These are phyloP conservation scores for Trichoderma asperellum DNA, from an alignment of 2,329 filamentous ascomycete genomes.

Conservation along the genomic window DNA sequence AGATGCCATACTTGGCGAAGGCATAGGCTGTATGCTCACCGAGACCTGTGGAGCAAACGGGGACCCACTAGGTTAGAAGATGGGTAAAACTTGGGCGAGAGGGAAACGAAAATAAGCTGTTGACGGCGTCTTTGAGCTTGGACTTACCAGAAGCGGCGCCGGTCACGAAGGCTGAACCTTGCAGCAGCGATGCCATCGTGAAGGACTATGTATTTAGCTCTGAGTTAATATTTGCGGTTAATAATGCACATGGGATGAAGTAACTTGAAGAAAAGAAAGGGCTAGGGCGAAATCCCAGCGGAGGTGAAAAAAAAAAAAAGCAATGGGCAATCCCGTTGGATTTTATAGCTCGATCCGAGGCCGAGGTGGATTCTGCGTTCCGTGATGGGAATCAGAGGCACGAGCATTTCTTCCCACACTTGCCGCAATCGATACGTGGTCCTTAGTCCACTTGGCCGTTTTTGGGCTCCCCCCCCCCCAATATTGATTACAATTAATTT, in stretches of 20 bases:
- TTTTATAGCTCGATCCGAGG: constrained; percentile 1
- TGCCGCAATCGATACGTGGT: not conserved
- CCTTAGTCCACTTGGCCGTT: not conserved
- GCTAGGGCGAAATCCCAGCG: too few relatives aligned
- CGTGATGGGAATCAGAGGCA: not conserved
- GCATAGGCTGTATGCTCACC: constrained; percentile 51
- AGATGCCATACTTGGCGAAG: constrained; percentile 53
- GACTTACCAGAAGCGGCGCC: constrained; percentile 51
- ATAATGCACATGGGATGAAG: not conserved
- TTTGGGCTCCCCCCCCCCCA: not conserved
- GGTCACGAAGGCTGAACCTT: constrained; percentile 53
- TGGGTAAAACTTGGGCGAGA: not conserved
- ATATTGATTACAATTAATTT: not conserved
- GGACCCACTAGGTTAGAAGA: not conserved
- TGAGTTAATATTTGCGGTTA: not conserved
- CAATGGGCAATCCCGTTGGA: not conserved
- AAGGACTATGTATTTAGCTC: not conserved
- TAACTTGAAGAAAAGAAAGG: not conserved
- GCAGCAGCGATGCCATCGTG: constrained; percentile 39
- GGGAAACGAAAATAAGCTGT: not conserved
- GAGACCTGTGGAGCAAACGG: constrained; percentile 47
- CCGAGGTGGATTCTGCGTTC: not conserved
- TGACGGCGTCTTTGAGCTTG: not conserved
- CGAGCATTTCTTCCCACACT: not conserved
- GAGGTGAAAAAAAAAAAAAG: not conserved